phyloP scores from a whole-genome alignment of 2,329 filamentous ascomycete genomes.

The Botrytis porri region DNA sequence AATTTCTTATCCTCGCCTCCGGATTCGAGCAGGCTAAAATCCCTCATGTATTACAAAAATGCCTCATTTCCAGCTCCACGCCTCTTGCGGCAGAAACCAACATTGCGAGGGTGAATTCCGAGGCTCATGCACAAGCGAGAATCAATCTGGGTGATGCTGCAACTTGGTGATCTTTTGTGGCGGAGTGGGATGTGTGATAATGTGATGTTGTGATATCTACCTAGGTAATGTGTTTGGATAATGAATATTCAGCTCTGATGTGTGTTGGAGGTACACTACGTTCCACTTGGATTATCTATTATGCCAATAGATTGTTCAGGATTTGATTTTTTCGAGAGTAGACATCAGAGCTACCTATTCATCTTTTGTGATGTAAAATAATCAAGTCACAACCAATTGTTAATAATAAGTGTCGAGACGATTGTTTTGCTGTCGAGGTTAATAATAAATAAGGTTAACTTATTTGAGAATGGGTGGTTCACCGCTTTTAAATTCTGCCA shows the following conservation, averaged over 20 bases:
- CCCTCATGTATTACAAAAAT: constrained; percentile 16
- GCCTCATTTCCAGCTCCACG: constrained; percentile 14
- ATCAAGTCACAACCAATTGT: background rate
- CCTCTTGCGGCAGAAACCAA: constrained; percentile 6
- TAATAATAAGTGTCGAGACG: background rate
- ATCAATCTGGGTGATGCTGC: background rate
- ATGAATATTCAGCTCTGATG: constrained; percentile 2
- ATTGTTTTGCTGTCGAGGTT: background rate
- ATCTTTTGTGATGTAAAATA: background rate
- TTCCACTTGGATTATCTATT: background rate
- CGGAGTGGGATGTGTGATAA: background rate
- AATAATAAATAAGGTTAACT: no score
- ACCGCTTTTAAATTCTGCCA: background rate
- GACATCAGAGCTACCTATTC: background rate
- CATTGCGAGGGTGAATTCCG: background rate
- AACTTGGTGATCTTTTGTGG: background rate
- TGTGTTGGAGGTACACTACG: background rate
- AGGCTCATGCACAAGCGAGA: background rate
- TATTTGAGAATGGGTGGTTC: background rate
- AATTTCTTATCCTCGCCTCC: constrained; percentile 6
- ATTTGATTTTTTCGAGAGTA: background rate
- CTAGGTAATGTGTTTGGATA: background rate
- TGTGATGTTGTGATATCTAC: background rate
- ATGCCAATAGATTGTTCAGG: background rate
- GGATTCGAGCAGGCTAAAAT: constrained; percentile 37